A percentile compares a stretch with the other conserved stretches of the same genome.
phyloP scores from a whole-genome alignment of 2,329 filamentous ascomycete species.

The Aspergillus brunneoviolaceus region DNA sequence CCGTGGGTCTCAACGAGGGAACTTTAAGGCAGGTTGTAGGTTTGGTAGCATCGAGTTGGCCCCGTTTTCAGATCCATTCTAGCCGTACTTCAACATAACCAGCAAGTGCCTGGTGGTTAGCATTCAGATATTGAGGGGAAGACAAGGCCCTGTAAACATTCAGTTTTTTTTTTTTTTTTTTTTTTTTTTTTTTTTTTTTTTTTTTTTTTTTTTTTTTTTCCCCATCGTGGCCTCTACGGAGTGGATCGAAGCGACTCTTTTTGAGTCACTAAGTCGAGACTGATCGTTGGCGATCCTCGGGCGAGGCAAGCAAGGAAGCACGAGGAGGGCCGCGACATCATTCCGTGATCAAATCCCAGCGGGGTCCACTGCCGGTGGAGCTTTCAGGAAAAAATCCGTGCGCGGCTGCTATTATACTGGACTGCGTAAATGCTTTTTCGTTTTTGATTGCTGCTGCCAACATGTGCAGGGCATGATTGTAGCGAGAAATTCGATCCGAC shows the following conservation, averaged over 20 bases:
- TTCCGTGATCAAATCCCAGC: constrained; percentile 1
- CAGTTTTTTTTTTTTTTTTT: too few species aligned
- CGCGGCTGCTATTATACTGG: not conserved
- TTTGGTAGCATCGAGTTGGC: not conserved
- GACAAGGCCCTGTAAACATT: too few species aligned
- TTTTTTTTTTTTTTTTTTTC: too few species aligned
- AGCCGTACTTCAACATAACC: not conserved
- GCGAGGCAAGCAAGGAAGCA: not conserved
- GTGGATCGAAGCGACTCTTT: too few species aligned
- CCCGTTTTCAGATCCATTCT: not conserved
- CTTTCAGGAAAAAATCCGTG: constrained; percentile 1
- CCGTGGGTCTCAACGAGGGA: constrained; percentile 18
- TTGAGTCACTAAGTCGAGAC: too few species aligned
- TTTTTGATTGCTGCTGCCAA: not conserved
- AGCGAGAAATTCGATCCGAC: too few species aligned
- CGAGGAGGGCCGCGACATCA: not conserved
- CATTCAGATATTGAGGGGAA: too few species aligned
- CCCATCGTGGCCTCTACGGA: too few species aligned
- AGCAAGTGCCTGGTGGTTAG: too few species aligned
- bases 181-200: too few species aligned
- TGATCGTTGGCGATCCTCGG: not conserved
- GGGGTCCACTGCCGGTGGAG: constrained; percentile 3
- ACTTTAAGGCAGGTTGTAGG: constrained; percentile 10
- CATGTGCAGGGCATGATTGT: too few species aligned
- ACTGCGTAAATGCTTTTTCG: not conserved